Conservation (phyloP, 805 yeast species). For the Metschnikowia kofuensis region DNA sequence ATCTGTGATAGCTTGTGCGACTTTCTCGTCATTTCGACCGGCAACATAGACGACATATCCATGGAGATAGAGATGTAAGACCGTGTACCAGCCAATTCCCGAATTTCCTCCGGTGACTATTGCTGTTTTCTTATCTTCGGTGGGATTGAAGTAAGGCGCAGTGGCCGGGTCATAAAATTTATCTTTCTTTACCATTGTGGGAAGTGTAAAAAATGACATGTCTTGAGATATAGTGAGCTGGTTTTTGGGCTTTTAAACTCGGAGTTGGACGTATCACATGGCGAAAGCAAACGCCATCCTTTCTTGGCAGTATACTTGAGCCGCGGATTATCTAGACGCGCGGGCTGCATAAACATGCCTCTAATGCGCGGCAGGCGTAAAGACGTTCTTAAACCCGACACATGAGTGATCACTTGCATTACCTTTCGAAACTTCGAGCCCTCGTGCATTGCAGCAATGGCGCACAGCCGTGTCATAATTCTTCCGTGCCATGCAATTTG, state of each 20-base stretch:
- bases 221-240: too few species aligned
- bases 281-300: background rate
- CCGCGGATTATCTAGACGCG: background rate
- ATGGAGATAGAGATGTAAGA: constrained; percentile 37
- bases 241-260: too few species aligned
- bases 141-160: constrained; percentile 30
- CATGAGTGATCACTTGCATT: too few species aligned
- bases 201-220: background rate
- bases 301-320: background rate
- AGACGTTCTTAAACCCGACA: too few species aligned
- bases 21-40: constrained; percentile 34
- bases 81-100: constrained; percentile 42
- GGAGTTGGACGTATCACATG: background rate
- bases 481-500: constrained; percentile 60
- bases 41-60: constrained; percentile 37
- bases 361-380: background rate
- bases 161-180: constrained; percentile 26
- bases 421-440: background rate
- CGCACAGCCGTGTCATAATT: constrained; percentile 24
- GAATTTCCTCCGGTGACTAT: constrained; percentile 40
- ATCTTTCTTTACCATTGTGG: background rate
- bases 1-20: constrained; percentile 30
- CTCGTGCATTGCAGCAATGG: background rate
- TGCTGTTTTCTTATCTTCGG: constrained; percentile 26
- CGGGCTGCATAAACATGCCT: background rate